These are phyloP conservation scores for Pistacia integerrima DNA, from an alignment of 345 rosid species.

Conservation along the genomic window DNA sequence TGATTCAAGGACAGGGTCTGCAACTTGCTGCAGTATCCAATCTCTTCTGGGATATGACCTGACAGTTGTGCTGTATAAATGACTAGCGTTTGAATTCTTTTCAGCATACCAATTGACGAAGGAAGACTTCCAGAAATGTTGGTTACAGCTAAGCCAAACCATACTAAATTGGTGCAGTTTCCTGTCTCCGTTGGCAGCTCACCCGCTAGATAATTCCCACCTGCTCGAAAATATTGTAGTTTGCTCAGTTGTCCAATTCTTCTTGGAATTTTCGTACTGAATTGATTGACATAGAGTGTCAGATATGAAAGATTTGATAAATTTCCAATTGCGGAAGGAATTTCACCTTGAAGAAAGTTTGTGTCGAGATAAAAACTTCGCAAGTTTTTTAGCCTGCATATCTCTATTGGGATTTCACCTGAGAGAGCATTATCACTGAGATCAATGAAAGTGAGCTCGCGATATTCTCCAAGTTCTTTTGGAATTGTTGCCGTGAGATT, in stretches of 20 bases:
- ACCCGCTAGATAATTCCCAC: constrained; percentile 87
- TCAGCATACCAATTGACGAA: constrained; percentile 68
- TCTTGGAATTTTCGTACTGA: constrained; percentile 67
- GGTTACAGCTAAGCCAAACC: constrained; percentile 89
- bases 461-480: constrained; percentile 60
- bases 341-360: constrained; percentile 78
- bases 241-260: constrained; percentile 63
- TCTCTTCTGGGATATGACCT: constrained; percentile 78
- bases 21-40: constrained; percentile 76
- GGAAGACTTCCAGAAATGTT: constrained; percentile 86
- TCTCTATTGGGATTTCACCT: constrained; percentile 70
- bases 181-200: constrained; percentile 90
- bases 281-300: constrained; percentile 75
- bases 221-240: constrained; percentile 66
- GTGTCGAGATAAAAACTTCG: constrained; percentile 58
- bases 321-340: constrained; percentile 70
- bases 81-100: constrained; percentile 69
- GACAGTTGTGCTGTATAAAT: constrained; percentile 71
- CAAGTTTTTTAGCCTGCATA: constrained; percentile 64
- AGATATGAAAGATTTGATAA: constrained; percentile 54
- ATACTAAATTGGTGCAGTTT: constrained; percentile 68
- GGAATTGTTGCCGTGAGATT: constrained; percentile 82
- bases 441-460: constrained; percentile 54
- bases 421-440: constrained; percentile 73
- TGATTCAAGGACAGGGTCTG: constrained; percentile 80